Base-by-base conservation (phyloP, 140 eudicot species). In the Bidens hawaiensis region DNA sequence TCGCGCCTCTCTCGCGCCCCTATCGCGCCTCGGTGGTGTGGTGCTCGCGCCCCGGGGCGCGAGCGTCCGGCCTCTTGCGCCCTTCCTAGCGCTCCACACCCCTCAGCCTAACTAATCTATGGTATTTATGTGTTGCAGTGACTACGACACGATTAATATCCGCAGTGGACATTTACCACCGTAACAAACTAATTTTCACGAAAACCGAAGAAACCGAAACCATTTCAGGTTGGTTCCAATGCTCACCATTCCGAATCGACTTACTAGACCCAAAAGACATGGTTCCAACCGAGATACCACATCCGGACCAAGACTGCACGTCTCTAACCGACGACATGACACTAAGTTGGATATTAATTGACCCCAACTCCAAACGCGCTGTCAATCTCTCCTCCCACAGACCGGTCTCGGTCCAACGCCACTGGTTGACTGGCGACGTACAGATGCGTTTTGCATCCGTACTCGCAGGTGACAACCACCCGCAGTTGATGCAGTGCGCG, bases 191-290 rank as follows among this genome's bases (percentile, higher is more conserved):
- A 3, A 73, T 90, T 6, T 87, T 83, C 67, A 13, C 82, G 4
- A 87, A 86, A 64, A 76, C 63, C 4, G 88, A 86, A 24, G 90
- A 75, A 40, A 87, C 86, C 1, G 96, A 90, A 53, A 87, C 96
- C 15, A 61, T 36, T 8, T 74, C 79, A 34, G 68, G 78, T 3
- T 90, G 96, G 97, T 90, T 90, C 78, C 76, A 62, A 54, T 86
- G 83, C 73, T 86, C 97, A 4, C 97, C 97, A 13, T 87, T 90
- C 68, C 74, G 96, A 56, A 71, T 90, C 47, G 97, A 90, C 75
- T 54, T 90, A 18, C 62, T 90, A 40, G 90, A 77, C 62, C 86
- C 90, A 19, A 86, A 90, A 71, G 94, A 87, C 65, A 72, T 42
- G 24, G 68, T 87, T 62, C 87, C 94, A 14, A 90, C 94, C 1